A percentile compares a stretch with the other conserved stretches of the same genome.
Conservation (phyloP, 202 grass and related monocot species). For the Zizania palustris region DNA sequence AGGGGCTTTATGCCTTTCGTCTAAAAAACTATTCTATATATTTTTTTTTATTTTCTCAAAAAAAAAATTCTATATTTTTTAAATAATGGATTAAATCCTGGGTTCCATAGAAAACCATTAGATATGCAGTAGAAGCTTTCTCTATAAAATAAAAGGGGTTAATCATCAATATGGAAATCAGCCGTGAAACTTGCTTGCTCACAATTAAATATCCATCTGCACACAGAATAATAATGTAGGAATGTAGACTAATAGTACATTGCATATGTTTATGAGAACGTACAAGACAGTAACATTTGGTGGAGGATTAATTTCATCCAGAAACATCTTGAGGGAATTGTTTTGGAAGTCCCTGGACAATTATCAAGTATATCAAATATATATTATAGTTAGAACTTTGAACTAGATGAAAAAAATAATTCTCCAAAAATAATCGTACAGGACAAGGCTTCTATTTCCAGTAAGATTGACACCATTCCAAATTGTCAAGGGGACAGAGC, state of each 20-base stretch:
- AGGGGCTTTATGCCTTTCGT: no score
- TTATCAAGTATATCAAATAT: slow-evolving; percentile 29
- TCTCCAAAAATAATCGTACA: slow-evolving; percentile 56
- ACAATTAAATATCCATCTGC: slow-evolving; percentile 18
- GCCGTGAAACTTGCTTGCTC: slow-evolving; percentile 13
- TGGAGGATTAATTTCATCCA: slow-evolving; percentile 58
- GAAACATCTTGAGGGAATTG: slow-evolving; percentile 64
- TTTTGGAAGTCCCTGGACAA: slow-evolving; percentile 84
- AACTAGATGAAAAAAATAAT: slow-evolving; percentile 30
- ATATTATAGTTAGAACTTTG: slow-evolving; percentile 8
- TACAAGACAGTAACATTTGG: slow-evolving; percentile 85
- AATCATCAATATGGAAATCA: slow-evolving; percentile 26
- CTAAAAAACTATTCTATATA: no score
- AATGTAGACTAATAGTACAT: slow-evolving; percentile 26
- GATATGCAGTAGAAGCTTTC: not conserved
- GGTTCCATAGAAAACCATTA: not conserved
- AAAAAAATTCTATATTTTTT: not conserved
- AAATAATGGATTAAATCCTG: no score
- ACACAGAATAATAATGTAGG: not conserved
- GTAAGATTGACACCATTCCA: slow-evolving; percentile 58
- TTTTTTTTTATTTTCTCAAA: no score
- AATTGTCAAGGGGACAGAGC: slow-evolving; percentile 71
- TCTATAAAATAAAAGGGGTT: not conserved
- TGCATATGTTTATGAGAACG: slow-evolving; percentile 30
- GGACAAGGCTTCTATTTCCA: slow-evolving; percentile 66